phyloP scores from a whole-genome alignment of 371 early-diverging fungal species.

The Apophysomyces elegans region DNA sequence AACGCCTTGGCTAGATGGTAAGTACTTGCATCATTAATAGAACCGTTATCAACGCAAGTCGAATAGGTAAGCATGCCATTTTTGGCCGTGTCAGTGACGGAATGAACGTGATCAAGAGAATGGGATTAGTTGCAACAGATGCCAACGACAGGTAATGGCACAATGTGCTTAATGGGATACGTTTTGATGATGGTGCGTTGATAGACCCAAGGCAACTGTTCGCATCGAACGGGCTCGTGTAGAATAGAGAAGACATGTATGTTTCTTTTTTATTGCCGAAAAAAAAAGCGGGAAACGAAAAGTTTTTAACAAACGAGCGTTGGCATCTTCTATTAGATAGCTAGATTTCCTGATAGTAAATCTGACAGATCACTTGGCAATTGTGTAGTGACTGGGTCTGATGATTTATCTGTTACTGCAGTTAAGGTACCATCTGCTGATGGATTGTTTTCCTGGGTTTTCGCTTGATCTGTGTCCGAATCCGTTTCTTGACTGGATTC shows the following conservation, averaged over 20 bases:
- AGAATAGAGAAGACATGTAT: constrained; percentile 22
- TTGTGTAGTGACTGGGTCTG: too few relatives aligned
- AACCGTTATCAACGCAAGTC: background rate
- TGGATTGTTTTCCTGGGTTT: too few relatives aligned
- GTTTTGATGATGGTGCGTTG: too few relatives aligned
- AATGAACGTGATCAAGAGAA: constrained; percentile 70
- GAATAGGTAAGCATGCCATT: constrained; percentile 68
- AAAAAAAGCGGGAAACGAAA: background rate
- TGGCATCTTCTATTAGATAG: background rate
- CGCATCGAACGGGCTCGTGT: constrained; percentile 40
- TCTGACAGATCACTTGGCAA: too few relatives aligned
- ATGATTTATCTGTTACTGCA: too few relatives aligned
- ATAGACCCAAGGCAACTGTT: constrained; percentile 47
- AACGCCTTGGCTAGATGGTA: constrained; percentile 80
- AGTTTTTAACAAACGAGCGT: background rate
- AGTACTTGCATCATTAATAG: background rate
- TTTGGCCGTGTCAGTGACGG: constrained; percentile 74
- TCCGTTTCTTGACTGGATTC: too few relatives aligned
- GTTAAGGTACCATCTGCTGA: too few relatives aligned
- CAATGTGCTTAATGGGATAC: background rate
- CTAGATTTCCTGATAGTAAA: too few relatives aligned
- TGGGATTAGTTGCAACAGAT: constrained; percentile 75
- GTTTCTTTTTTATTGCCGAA: background rate
- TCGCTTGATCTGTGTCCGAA: too few relatives aligned
- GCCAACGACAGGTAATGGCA: constrained; percentile 51